Conservation (phyloP, 148 eudicot genomes). For the Rhododendron vialii region DNA sequence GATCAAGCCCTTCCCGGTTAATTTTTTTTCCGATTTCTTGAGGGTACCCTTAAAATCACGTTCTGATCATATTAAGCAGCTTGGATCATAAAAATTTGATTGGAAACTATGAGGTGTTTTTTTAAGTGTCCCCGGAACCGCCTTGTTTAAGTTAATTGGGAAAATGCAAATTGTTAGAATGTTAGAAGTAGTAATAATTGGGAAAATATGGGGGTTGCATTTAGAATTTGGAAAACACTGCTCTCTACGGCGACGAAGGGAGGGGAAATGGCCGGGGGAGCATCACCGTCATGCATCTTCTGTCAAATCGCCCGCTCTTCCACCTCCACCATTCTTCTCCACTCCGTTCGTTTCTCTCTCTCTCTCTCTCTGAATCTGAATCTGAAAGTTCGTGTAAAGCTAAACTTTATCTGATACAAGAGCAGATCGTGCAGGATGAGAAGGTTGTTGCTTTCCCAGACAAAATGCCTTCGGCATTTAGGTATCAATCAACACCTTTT, state of each 20-base stretch:
- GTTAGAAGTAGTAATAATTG: too few species aligned
- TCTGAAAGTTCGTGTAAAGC: background rate
- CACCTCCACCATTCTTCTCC: conserved; percentile 56
- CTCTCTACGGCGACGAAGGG: background rate
- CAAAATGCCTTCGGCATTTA: conserved; percentile 69
- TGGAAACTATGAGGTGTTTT: too few species aligned
- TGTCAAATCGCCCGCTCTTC: conserved; percentile 64
- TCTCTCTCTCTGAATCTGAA: background rate
- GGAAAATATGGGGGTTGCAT: too few species aligned
- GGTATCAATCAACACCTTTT: conserved; percentile 15
- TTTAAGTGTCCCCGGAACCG: too few species aligned
- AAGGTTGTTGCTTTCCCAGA: conserved; percentile 75
- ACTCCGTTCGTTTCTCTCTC: conserved; percentile 32
- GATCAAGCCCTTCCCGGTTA: too few species aligned
- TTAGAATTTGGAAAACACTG: background rate
- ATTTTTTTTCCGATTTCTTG: too few species aligned
- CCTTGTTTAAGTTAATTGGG: too few species aligned
- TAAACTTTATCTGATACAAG: background rate
- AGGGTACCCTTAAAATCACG: too few species aligned
- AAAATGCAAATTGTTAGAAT: too few species aligned
- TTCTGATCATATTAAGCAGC: too few species aligned
- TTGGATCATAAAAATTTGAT: too few species aligned
- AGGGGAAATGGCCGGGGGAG: conserved; percentile 31
- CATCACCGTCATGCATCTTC: conserved; percentile 54
- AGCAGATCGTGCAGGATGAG: conserved; percentile 51